Evolutionary conservation across 139 green algal genomes (phyloP), one percentile per base, ranked within the genome.

Genomic region (Chlamydomonas eustigma): DNA sequence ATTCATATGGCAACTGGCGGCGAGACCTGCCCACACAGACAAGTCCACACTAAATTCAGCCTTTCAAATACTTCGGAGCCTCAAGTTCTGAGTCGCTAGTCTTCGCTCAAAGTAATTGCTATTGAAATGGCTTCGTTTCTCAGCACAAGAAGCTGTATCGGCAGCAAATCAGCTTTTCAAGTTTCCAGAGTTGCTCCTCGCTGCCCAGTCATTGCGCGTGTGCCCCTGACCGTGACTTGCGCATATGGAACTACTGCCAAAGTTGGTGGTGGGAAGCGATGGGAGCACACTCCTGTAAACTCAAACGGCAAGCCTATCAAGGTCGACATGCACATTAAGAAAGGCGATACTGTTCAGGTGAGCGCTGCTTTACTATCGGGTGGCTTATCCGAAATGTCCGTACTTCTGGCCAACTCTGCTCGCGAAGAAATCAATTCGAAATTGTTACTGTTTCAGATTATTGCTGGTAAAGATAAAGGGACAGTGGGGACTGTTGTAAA

Each of bases 381-480:
- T n/a, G n/a, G n/a, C n/a, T n/a, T n/a, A n/a, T n/a, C n/a, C n/a
- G n/a, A n/a, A n/a, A n/a, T n/a, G n/a, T n/a, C n/a, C n/a, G n/a
- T n/a, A n/a, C n/a, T n/a, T n/a, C n/a, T n/a, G n/a, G n/a, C n/a
- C n/a, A n/a, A n/a, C n/a, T n/a, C n/a, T n/a, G n/a, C n/a, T n/a
- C n/a, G n/a, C n/a, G n/a, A n/a, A n/a, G n/a, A n/a, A n/a, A n/a
- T n/a, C n/a, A n/a, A n/a, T n/a, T 30, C 58, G 24, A 5, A 24
- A 37, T 18, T 58, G 44, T 18, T 18, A 28, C 44, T 58, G 44
- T 37, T n/a, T n/a, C 80, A 94, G 87, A 87, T 98, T 25, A 97
- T 98, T 74, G 76, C 90, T 31, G 86, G 86, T 37, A 65, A 77
- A 32, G 96, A 98, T 85, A 99, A 98, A 92, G 95, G 95, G 65